A percentile compares a stretch with the other conserved stretches of the same genome.
Evolutionary conservation across 2,329 filamentous ascomycete species (phyloP).

Genomic region (Fusarium sp.): DNA sequence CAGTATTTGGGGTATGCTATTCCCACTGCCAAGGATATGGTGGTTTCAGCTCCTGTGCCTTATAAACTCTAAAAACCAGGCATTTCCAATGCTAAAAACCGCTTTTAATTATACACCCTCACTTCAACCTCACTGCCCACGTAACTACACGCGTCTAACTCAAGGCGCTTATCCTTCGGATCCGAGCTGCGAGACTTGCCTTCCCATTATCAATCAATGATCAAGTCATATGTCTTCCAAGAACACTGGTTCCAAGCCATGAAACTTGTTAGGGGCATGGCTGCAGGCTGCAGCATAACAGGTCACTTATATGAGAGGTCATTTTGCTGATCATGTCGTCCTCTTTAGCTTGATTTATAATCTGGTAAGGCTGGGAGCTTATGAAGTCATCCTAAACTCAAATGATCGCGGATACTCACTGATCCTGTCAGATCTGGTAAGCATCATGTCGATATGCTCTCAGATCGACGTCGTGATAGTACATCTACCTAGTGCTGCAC

Average conservation of each 20-base stretch:
- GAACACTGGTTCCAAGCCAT: slow-evolving; percentile 6
- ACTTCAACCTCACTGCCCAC: background rate
- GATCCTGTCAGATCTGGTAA: slow-evolving; percentile 11
- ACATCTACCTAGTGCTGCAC: background rate
- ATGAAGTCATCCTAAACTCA: slow-evolving; percentile 31
- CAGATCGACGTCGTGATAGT: slow-evolving; percentile 1
- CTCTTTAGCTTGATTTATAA: slow-evolving; percentile 5
- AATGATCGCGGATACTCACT: slow-evolving; percentile 16
- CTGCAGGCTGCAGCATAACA: background rate
- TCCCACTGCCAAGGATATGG: slow-evolving; percentile 10
- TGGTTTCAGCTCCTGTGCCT: slow-evolving; percentile 7
- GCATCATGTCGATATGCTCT: background rate
- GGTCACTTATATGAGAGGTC: background rate
- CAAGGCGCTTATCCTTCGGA: background rate
- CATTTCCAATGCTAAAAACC: slow-evolving; percentile 9
- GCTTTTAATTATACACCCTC: slow-evolving; percentile 5
- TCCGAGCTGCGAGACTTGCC: background rate
- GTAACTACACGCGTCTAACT: background rate
- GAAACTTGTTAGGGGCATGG: background rate
- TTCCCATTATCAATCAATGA: slow-evolving; percentile 1
- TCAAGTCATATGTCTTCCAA: slow-evolving; percentile 10
- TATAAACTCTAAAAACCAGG: background rate
- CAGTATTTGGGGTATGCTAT: slow-evolving; percentile 2
- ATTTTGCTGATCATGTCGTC: background rate
- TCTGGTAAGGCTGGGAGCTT: background rate